Evolutionary conservation across 257 asterid species (phyloP).

Genomic region (Lycium barbarum): DNA sequence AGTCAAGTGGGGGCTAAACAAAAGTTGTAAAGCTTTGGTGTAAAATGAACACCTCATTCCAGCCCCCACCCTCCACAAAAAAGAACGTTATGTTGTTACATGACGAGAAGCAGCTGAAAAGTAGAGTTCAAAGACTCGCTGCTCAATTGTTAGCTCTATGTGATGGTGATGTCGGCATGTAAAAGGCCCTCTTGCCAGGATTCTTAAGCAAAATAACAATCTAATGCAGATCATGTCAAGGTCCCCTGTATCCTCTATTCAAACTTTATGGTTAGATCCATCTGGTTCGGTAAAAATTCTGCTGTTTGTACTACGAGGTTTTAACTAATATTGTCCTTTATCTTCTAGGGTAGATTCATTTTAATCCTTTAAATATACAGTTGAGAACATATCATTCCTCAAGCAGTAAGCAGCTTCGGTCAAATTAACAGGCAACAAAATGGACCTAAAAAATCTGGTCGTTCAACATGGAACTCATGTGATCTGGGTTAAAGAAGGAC

Average conservation of each 20-base stretch:
- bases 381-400: not conserved
- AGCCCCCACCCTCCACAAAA: not conserved
- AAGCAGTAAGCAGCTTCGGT: not conserved
- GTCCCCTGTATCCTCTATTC: constrained; percentile 17
- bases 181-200: constrained; percentile 6
- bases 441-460: not conserved
- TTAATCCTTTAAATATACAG: constrained; percentile 12
- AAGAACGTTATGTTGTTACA: not conserved
- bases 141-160: not conserved
- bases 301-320: not conserved
- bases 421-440: not conserved
- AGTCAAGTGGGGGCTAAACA: constrained; percentile 15
- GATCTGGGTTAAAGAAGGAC: not conserved
- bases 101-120: not conserved
- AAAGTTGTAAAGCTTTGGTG: not conserved
- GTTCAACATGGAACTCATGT: not conserved
- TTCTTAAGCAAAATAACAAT: not conserved
- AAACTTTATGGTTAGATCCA: not conserved
- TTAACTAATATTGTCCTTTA: constrained; percentile 5
- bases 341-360: not conserved
- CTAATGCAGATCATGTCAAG: constrained; percentile 21
- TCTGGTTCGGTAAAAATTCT: constrained; percentile 2
- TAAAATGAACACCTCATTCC: not conserved
- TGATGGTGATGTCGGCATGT: not conserved
- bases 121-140: not conserved